Base-by-base conservation (phyloP, 768 basidiomycete genomes). In the Gyrodon lividus region DNA sequence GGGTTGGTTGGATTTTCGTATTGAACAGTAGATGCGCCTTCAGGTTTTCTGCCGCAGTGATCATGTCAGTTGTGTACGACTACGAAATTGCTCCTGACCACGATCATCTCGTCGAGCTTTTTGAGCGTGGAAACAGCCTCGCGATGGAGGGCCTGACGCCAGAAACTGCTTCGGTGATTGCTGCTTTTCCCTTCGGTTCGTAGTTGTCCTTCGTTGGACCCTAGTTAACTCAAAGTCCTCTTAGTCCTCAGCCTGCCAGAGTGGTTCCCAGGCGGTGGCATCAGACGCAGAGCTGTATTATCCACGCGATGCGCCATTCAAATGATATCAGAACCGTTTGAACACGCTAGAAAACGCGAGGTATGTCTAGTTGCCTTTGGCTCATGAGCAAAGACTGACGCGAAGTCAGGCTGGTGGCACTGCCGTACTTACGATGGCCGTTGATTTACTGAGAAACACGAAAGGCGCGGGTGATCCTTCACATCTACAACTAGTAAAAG, bases 31-130 rank as follows among this genome's bases (percentile, higher is more conserved):
- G 26, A 38, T 9, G 9, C 13, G 16, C 37, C 16, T 41, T 17
- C 19, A 16, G 40, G 12, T 22, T 40, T 30, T 20, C 16, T 24
- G 24, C 22, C 6, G 8, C 33, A 7, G 37, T 10, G 37, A 24
- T 35, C 46, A 26, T 77, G 49, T 67, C 70, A 14, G 63, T 77
- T 13, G 65, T 71, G 13, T 79, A 78, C 37, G 77, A 74, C 17
- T 64, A 70, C 13, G 57, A 70, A 5, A 64, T 75, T 6, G 65
- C 65, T 14, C 59, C 70, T 7, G 53, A 64, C 28, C 66, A 67
- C 1, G 76, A 77, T 43, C 61, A 64, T 28, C 70, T 74, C 51
- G 67, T 77, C 12, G 53, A 69, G 8, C 54, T 75, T 4, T 69
- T 74, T 5, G 70, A 75, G 33, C 59, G 62, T 10, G 73, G 72